Base-by-base conservation (phyloP, 1,284 basidiomycete species). In the Fomitopsis betulina region DNA sequence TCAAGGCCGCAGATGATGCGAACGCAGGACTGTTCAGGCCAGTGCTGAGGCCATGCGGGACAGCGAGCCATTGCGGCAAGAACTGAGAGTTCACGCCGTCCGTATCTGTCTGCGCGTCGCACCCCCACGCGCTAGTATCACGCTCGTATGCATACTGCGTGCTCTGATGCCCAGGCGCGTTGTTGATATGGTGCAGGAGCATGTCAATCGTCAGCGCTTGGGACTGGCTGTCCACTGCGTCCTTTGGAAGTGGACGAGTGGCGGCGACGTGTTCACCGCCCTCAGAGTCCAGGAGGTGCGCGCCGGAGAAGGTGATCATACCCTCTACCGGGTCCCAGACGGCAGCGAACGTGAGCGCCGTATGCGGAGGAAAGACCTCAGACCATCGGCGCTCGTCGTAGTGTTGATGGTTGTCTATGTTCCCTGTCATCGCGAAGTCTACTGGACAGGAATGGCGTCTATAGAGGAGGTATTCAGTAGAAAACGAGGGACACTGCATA, bases 241-340 rank as follows among this genome's bases (percentile, higher is more conserved):
- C 58, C 60, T 55, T 43, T 21, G 58, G 56, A 54, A 54, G 53
- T 23, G 59, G 59, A 57, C 59, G 73, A 69, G 35, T 15, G 35
- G 13, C 19, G 65, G 66, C 6, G 69, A 62, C 9, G 60, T 58
- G 15, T 35, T 65, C 63, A 33, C 68, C 65, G 53, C 58, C 55
- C 33, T 72, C 67, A 23, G 67, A 61, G 35, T 80, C 75, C 53
- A 81, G 69, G 10, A 83, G 74, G 47, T 73, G 69, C 32, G 78
- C 75, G 21, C 78, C 77, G 2, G 81, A 81, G 69, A 85, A 85
- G 25, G 79, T 78, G 60, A 83, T 75, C 65, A 84, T 76, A 27
- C 81, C 83, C 12, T 83, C 79, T 1, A 79, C 76, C 3, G 79
- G 76, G 60, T 85, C 82, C 79, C 80, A 84, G 40, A 85, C 70